Evolutionary conservation across 441 rosid genomes (phyloP).

Genomic region (Populus trichocarpa): DNA sequence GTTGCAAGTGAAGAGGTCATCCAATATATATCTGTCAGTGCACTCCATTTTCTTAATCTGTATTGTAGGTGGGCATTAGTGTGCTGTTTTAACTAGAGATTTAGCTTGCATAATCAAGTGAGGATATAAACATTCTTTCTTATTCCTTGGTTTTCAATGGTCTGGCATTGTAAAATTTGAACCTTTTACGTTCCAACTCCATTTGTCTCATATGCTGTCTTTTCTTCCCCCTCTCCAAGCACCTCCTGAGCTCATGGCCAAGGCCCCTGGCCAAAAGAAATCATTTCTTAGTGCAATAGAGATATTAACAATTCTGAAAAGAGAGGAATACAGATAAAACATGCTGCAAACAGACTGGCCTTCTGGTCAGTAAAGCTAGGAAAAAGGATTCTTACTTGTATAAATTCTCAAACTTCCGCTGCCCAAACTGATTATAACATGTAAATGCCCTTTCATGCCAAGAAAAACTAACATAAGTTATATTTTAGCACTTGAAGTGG

Average conservation of each 20-base stretch:
- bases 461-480: neutral
- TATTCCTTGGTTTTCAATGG: neutral
- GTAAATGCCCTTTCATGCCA: neutral
- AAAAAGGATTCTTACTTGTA: neutral
- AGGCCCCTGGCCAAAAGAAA: neutral
- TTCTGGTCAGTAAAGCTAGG: neutral
- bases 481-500: neutral
- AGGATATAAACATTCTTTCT: neutral
- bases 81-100: neutral
- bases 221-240: neutral
- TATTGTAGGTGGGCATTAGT: neutral
- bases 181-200: neutral
- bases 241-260: neutral
- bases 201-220: neutral
- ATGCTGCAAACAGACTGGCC: neutral
- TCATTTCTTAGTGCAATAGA: neutral
- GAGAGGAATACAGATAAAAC: neutral
- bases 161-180: neutral
- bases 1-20: conserved; percentile 80
- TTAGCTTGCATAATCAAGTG: neutral
- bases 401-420: neutral
- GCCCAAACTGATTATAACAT: neutral
- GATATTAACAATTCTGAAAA: neutral
- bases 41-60: conserved; percentile 1
- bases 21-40: conserved; percentile 81